Evolutionary conservation across 768 basidiomycete genomes (phyloP), one percentile per base, ranked within the genome.

Genomic region (Boletus reticuloceps): DNA sequence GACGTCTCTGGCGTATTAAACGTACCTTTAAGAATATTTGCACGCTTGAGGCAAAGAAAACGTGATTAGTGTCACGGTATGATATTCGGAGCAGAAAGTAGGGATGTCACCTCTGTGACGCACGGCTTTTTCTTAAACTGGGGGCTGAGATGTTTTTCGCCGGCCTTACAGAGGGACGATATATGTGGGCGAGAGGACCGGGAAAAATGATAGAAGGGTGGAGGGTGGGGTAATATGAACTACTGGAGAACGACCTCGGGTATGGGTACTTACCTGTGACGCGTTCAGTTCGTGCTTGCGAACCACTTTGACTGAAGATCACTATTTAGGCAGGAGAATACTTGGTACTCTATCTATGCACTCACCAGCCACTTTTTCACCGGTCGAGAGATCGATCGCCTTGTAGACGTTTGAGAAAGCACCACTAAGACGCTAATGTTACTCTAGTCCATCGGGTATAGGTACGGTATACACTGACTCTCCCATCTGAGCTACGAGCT

Each of bases 381-480:
- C 85, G 12, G 85, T 87, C 37, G 78, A 75, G 46, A 83, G 78
- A 69, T 98, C 90, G 51, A 88, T 63, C 14, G 94, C 96, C 69
- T 91, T 91, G 80, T 96, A 99, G 10, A 99, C 96, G 68, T 97
- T 93, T n/a, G 95, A 98, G 71, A 99, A 99, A 41, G 96, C 96
- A 56, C 96, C 96, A 64, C 86, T 91, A 64, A 32, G 56, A 71
- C 53, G 38, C 55, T 51, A 40, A 39, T 41, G 64, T 70, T 47
- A 56, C 52, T 54, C 37, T 36, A 45, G 51, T 43, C 45, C 53
- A 47, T 52, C 53, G 43, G 42, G 36, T 53, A 50, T 52, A 46
- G 12, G 8, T 36, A 29, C 25, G 5, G 5, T 9, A 39, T 37
- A 50, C 37, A 87, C 92, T 71, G 58, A 94, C 92, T 94, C 92